Base-by-base conservation (phyloP, 805 yeast genomes). In the Debaryomyces prosopidis region DNA sequence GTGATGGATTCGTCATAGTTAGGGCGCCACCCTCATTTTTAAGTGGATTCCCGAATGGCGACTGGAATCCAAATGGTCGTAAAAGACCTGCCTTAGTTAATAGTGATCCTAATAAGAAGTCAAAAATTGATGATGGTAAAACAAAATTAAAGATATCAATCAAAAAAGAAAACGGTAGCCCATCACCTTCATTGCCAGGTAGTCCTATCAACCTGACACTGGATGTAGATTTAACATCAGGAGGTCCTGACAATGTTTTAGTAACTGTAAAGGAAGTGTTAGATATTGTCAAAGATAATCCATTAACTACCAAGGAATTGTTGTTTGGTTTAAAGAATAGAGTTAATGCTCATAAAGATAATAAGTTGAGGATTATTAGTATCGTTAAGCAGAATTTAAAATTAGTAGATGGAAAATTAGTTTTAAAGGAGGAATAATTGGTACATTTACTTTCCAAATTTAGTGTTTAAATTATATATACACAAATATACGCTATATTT, bases 221-320 rank as follows among this genome's bases (percentile, higher is more conserved):
- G 7, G 40, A 45, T 26, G 50, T 53, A 5, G 73, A 69, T 51
- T 58, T 71, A 48, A 57, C 65, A 46, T 58, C 66, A 16, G 48
- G 73, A 3, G 76, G 76, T 1, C 66, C 68, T 3, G 68, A 66
- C 42, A 65, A 66, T 30, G 61, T 63, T 28, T 60, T 86, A 39
- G 80, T 88, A 14, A 85, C 91, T 0, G 85, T 81, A 30, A 81
- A 77, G 39, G 96, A 89, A 57, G 87, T 91, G 43, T 77, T 85
- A 49, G 73, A 71, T 26, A 77, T 85, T 31, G 82, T 90, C 10
- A 69, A 66, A 14, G 71, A 72, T 47, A 79, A 79, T 39, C 84
- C 85, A 10, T 68, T 80, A 19, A 79, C 85, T 2, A 80, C 83
- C 39, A 84, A 81, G 59, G 85, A 77, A 51, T 75, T 88, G 60